Conservation (phyloP, 164 flowering plant species). For the Tetrastigma voinierianum region DNA sequence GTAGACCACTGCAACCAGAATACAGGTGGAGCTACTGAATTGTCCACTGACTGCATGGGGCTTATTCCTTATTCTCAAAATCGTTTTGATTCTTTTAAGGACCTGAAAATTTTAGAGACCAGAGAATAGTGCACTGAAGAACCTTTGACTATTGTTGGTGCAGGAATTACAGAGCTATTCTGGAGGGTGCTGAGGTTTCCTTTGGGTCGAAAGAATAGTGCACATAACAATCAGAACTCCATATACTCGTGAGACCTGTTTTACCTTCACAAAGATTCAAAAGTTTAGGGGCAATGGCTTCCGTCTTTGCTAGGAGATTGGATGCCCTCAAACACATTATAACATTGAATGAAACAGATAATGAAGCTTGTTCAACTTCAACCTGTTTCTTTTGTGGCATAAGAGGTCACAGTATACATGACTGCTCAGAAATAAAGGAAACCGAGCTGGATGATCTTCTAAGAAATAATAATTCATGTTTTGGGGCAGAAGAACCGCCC, state of each 20-base stretch:
- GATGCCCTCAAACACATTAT: conserved; percentile 62
- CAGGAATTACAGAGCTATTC: conserved; percentile 21
- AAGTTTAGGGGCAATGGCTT: conserved; percentile 61
- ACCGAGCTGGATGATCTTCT: conserved; percentile 53
- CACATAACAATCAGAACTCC: conserved; percentile 23
- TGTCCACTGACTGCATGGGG: conserved; percentile 14
- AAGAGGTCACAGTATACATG: conserved; percentile 52
- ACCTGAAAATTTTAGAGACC: conserved; percentile 17
- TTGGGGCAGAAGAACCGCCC: conserved; percentile 30
- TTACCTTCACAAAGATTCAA: conserved; percentile 30
- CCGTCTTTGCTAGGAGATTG: conserved; percentile 69
- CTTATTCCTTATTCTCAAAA: conserved; percentile 20
- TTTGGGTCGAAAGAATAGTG: conserved; percentile 20
- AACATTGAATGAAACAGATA: conserved; percentile 28
- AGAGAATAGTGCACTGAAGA: conserved; percentile 20
- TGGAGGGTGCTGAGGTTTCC: conserved; percentile 17
- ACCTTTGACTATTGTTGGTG: conserved; percentile 8
- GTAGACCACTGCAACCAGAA: conserved; percentile 17
- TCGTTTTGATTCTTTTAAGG: conserved; percentile 14
- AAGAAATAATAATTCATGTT: conserved; percentile 28
- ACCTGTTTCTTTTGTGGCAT: conserved; percentile 73
- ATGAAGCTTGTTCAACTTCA: conserved; percentile 4
- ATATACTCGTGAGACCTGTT: conserved; percentile 22
- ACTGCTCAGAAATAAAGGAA: conserved; percentile 54
- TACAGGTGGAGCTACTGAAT: conserved; percentile 9